These are phyloP conservation scores for Candida alai DNA, from an alignment of 805 yeast species.

Conservation along the genomic window DNA sequence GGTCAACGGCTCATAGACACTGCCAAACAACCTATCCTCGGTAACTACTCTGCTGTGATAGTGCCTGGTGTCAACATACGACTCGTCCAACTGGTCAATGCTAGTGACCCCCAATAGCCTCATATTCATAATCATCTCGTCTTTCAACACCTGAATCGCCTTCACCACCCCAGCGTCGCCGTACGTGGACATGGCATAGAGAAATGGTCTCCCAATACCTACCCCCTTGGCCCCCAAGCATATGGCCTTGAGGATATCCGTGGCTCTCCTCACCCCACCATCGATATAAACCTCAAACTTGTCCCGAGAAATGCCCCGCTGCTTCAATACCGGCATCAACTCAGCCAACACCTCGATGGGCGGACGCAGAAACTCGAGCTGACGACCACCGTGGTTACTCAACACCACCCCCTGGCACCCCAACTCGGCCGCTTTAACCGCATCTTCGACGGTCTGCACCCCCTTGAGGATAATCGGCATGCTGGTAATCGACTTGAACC, in stretches of 20 bases:
- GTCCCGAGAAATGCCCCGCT: slow-evolving; percentile 37
- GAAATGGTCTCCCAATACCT: slow-evolving; percentile 73
- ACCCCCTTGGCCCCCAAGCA: slow-evolving; percentile 75
- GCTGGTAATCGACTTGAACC: slow-evolving; percentile 37
- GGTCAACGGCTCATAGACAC: slow-evolving; percentile 54
- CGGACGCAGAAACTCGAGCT: slow-evolving; percentile 58
- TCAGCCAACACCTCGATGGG: slow-evolving; percentile 61
- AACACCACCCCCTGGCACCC: slow-evolving; percentile 63
- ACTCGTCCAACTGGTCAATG: slow-evolving; percentile 51
- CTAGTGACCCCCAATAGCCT: slow-evolving; percentile 57
- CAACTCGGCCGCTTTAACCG: slow-evolving; percentile 51
- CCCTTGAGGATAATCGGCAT: slow-evolving; percentile 54
- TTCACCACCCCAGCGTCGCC: slow-evolving; percentile 70
- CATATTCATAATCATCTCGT: slow-evolving; percentile 64
- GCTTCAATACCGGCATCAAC: slow-evolving; percentile 42
- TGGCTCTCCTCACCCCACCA: slow-evolving; percentile 76
- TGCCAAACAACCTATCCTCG: slow-evolving; percentile 50
- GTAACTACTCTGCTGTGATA: slow-evolving; percentile 45
- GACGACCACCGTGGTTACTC: slow-evolving; percentile 76
- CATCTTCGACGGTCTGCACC: slow-evolving; percentile 63
- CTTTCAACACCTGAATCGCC: slow-evolving; percentile 59
- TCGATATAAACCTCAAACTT: slow-evolving; percentile 65
- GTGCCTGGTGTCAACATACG: slow-evolving; percentile 54
- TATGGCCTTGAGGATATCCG: slow-evolving; percentile 73
- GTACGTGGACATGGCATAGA: slow-evolving; percentile 75